Percentiles rank a stretch among this genome's conserved stretches.
These are phyloP conservation scores for Phragmites australis DNA, from an alignment of 176 grass and related monocot species.

Conservation along the genomic window DNA sequence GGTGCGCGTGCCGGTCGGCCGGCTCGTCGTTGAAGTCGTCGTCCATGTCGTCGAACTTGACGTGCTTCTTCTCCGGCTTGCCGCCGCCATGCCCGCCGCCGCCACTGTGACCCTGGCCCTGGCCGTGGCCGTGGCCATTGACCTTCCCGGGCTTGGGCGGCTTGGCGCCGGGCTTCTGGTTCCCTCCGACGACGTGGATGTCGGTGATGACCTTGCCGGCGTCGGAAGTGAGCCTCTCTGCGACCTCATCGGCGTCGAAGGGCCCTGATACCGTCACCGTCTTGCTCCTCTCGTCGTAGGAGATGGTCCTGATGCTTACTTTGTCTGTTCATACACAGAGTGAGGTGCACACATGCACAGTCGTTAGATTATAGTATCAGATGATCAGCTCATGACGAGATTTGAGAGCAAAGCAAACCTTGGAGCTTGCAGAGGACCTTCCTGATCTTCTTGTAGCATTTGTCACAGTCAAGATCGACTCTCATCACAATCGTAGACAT, in stretches of 20 bases:
- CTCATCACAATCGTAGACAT: constrained; percentile 61
- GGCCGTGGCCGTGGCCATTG: background rate
- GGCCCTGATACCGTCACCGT: constrained; percentile 65
- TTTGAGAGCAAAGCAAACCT: constrained; percentile 39
- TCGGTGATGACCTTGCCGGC: constrained; percentile 78
- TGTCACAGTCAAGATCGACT: constrained; percentile 68
- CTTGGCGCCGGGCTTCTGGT: constrained; percentile 42
- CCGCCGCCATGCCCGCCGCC: background rate
- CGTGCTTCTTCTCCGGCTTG: constrained; percentile 35
- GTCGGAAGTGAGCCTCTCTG: constrained; percentile 47
- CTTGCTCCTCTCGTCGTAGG: constrained; percentile 71
- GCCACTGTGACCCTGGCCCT: background rate
- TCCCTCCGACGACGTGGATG: constrained; percentile 53
- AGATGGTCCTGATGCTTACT: constrained; percentile 52
- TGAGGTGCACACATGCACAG: background rate
- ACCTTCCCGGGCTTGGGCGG: constrained; percentile 34
- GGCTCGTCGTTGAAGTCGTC: constrained; percentile 13
- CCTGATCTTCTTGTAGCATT: constrained; percentile 88
- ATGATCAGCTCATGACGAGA: background rate
- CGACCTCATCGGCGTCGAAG: constrained; percentile 65
- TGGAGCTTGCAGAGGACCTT: constrained; percentile 83
- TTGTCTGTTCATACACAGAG: constrained; percentile 36
- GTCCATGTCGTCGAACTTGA: constrained; percentile 34
- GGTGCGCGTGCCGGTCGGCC: background rate
- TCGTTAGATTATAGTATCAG: no score